Conservation (phyloP, 306 rosid species). For the Prunus kanzakura region DNA sequence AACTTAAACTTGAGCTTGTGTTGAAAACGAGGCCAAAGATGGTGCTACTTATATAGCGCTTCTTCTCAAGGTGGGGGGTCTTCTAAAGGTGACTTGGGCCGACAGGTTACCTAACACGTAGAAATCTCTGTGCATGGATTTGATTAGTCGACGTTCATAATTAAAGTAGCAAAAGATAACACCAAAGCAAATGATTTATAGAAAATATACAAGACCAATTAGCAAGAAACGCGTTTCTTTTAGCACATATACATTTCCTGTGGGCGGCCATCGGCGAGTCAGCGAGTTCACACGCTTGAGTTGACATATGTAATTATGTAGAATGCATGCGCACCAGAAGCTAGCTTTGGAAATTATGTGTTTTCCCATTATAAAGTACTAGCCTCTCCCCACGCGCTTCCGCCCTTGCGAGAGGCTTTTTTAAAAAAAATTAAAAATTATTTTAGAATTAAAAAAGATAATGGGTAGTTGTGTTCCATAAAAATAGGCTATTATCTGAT, state of each 20-base stretch:
- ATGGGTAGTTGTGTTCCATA: no score
- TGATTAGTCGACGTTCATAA: not conserved
- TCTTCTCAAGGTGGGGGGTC: not conserved
- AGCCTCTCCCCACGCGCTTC: no score
- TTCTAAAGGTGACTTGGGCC: slow-evolving; percentile 29
- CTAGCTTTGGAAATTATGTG: no score
- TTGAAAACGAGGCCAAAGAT: not conserved
- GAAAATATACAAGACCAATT: not conserved
- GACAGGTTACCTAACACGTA: slow-evolving; percentile 61
- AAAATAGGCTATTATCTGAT: no score
- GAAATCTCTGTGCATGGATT: slow-evolving; percentile 31
- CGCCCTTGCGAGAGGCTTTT: no score
- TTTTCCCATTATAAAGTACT: no score
- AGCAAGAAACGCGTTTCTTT: not conserved
- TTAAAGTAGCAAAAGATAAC: not conserved
- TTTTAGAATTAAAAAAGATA: no score
- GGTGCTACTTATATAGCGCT: slow-evolving; percentile 35
- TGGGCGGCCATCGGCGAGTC: not conserved
- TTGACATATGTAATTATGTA: no score
- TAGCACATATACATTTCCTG: not conserved
- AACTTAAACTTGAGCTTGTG: not conserved
- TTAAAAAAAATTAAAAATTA: no score
- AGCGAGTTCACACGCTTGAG: not conserved
- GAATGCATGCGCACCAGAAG: no score
- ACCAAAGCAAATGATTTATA: not conserved